A percentile compares a stretch with the other conserved stretches of the same genome.
phyloP scores from a whole-genome alignment of 1,284 basidiomycete species.

The Hemileia vastatrix region DNA sequence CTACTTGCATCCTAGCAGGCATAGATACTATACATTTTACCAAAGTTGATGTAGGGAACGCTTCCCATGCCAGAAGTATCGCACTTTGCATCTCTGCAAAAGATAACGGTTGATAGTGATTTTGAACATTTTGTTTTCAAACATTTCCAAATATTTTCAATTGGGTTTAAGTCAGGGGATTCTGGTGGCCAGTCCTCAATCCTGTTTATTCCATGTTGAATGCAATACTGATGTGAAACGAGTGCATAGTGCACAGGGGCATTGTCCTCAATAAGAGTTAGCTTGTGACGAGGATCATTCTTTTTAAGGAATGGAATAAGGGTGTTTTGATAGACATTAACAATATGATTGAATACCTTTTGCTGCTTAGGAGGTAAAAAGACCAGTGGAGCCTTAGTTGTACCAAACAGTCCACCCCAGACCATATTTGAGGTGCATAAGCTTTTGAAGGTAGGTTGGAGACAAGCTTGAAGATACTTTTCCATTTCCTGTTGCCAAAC shows the following conservation, averaged over 20 bases:
- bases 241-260: too few species aligned
- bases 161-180: conserved; percentile 9
- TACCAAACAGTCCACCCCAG: background rate
- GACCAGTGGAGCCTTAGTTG: background rate
- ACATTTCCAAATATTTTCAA: conserved; percentile 11
- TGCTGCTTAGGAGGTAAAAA: background rate
- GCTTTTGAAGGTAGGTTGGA: background rate
- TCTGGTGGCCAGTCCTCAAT: conserved; percentile 5
- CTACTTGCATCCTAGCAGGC: background rate
- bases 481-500: background rate
- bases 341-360: background rate
- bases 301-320: background rate
- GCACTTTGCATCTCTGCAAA: background rate
- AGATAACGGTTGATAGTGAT: background rate
- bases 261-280: background rate
- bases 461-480: background rate
- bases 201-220: too few species aligned
- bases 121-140: conserved; percentile 2
- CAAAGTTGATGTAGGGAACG: background rate
- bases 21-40: background rate
- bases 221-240: too few species aligned
- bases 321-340: background rate
- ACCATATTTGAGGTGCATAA: background rate
- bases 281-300: background rate
- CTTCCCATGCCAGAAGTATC: background rate